Conservation (phyloP, 2,329 filamentous ascomycete species). For the Cytospora leucostoma region DNA sequence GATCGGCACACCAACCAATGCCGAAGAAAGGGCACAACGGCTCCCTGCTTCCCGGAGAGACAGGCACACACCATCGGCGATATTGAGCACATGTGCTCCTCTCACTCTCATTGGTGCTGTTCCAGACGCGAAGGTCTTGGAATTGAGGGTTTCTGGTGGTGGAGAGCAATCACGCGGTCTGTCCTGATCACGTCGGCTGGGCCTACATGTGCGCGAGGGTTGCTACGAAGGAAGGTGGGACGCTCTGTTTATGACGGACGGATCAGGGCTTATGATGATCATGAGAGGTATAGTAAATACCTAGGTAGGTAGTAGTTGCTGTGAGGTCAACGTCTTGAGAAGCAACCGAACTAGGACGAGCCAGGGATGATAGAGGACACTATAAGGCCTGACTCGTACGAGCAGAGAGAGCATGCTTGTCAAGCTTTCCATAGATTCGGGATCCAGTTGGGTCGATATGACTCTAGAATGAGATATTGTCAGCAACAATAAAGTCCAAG, state of each 20-base stretch:
- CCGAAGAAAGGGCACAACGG: neutral
- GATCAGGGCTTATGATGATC: neutral
- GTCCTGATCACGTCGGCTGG: neutral
- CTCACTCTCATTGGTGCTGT: constrained; percentile 12
- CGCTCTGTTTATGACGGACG: neutral
- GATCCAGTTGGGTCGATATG: too few species aligned
- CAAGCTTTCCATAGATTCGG: too few species aligned
- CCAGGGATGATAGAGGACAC: too few species aligned
- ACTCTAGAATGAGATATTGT: too few species aligned
- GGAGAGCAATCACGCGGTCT: constrained; percentile 5
- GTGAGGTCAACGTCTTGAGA: too few species aligned
- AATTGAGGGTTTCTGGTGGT: constrained; percentile 4
- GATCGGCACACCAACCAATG: neutral
- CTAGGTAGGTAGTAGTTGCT: too few species aligned
- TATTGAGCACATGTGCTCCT: neutral
- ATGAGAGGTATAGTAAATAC: too few species aligned
- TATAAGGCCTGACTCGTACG: too few species aligned
- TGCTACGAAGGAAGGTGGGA: neutral
- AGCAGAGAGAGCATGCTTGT: too few species aligned
- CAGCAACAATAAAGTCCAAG: too few species aligned
- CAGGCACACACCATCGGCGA: neutral
- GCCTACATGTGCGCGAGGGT: neutral
- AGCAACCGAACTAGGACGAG: too few species aligned
- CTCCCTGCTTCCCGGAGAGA: neutral
- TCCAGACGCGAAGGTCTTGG: constrained; percentile 5